phyloP scores from a whole-genome alignment of 352 stramenopile species.

The Phytophthora cryptogea region DNA sequence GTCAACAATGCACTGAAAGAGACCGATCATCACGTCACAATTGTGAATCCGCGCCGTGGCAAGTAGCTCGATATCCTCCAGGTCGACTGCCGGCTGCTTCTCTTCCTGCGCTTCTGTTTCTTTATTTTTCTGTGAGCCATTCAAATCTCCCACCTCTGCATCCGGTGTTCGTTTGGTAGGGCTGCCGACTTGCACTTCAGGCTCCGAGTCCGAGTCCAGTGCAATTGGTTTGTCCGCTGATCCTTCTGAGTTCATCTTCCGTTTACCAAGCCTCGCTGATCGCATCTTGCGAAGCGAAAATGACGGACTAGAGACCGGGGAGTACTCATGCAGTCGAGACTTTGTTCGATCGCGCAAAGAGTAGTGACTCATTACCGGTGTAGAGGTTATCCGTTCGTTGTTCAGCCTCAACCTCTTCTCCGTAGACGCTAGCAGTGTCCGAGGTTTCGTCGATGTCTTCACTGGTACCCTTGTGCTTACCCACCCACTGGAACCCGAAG shows the following conservation, averaged over 20 bases:
- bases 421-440: background rate
- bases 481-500: slow-evolving; percentile 24
- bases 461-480: slow-evolving; percentile 12
- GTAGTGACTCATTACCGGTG: slow-evolving; percentile 10
- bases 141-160: slow-evolving; percentile 14
- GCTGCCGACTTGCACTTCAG: slow-evolving; percentile 9
- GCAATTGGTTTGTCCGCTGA: slow-evolving; percentile 55
- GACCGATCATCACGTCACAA: slow-evolving; percentile 50
- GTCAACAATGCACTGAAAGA: slow-evolving; percentile 41
- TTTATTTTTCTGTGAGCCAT: slow-evolving; percentile 5
- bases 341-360: slow-evolving; percentile 20
- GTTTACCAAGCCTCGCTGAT: slow-evolving; percentile 23
- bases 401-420: slow-evolving; percentile 16
- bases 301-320: background rate
- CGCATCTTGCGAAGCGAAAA: slow-evolving; percentile 3
- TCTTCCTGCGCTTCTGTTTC: slow-evolving; percentile 20
- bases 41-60: slow-evolving; percentile 21
- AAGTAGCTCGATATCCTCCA: slow-evolving; percentile 26
- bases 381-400: slow-evolving; percentile 5
- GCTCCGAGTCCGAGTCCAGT: slow-evolving; percentile 52
- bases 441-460: background rate
- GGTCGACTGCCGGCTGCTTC: slow-evolving; percentile 19
- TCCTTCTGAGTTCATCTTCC: slow-evolving; percentile 32
- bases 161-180: slow-evolving; percentile 3
- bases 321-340: slow-evolving; percentile 11